Conservation (phyloP, 1,284 basidiomycete genomes). For the Ustilago trichophora region DNA sequence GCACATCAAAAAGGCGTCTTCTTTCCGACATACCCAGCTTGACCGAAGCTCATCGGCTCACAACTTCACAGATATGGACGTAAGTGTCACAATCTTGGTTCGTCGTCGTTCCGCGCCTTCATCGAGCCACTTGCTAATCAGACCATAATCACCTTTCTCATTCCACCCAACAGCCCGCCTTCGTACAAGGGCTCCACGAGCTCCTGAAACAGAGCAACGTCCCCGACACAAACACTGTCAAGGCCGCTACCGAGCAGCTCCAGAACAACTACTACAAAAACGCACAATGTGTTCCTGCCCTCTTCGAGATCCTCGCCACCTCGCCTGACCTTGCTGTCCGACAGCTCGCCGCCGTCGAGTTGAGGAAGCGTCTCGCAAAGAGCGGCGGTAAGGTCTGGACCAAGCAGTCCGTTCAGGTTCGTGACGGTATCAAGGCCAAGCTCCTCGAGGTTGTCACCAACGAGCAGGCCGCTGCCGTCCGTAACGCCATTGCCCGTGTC, state of each 20-base stretch:
- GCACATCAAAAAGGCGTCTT: background rate
- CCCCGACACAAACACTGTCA: constrained; percentile 63
- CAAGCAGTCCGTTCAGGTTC: constrained; percentile 75
- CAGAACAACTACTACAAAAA: constrained; percentile 76
- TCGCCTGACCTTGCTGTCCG: constrained; percentile 82
- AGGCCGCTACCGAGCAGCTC: constrained; percentile 79
- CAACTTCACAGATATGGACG: constrained; percentile 14
- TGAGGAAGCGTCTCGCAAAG: constrained; percentile 87
- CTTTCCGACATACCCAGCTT: constrained; percentile 1
- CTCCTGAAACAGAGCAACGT: constrained; percentile 64
- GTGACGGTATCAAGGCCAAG: constrained; percentile 85
- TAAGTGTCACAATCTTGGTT: no score
- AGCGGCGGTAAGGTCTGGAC: constrained; percentile 87
- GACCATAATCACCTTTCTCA: no score
- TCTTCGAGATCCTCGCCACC: constrained; percentile 86
- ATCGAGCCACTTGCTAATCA: no score
- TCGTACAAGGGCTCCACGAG: constrained; percentile 62
- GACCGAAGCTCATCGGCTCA: constrained; percentile 11
- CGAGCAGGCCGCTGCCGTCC: constrained; percentile 81
- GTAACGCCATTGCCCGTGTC: constrained; percentile 82
- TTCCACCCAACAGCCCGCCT: constrained; percentile 32
- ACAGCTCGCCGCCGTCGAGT: constrained; percentile 95
- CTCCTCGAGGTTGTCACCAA: constrained; percentile 81
- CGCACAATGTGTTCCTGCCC: constrained; percentile 86
- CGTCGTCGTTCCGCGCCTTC: no score